A percentile compares a stretch with the other conserved stretches of the same genome.
phyloP scores from a whole-genome alignment of 148 eudicot species.

The Nyssa sinensis region DNA sequence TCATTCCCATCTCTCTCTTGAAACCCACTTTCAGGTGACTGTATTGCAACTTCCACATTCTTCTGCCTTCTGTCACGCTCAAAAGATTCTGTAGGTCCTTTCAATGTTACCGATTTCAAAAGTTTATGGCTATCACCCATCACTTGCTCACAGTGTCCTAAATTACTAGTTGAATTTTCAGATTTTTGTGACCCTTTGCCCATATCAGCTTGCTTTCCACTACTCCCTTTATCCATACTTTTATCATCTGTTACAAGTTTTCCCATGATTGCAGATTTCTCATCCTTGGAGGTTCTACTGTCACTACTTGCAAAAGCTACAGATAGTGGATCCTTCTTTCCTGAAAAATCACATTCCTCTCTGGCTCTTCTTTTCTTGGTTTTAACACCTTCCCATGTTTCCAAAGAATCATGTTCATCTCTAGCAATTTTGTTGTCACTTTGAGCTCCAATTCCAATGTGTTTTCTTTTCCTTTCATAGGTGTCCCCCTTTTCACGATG shows the following conservation, averaged over 20 bases:
- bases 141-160: conserved; percentile 22
- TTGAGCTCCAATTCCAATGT: conserved; percentile 13
- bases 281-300: conserved; percentile 11
- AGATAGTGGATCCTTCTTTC: conserved; percentile 22
- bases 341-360: conserved; percentile 5
- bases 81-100: conserved; percentile 16
- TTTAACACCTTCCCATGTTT: conserved; percentile 11
- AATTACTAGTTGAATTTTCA: conserved; percentile 19
- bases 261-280: conserved; percentile 17
- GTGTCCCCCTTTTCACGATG: conserved; percentile 29
- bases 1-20: conserved; percentile 35
- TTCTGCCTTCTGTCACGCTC: conserved; percentile 25
- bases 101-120: conserved; percentile 20
- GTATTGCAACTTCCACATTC: conserved; percentile 24
- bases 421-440: conserved; percentile 26
- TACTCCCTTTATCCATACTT: conserved; percentile 14
- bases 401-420: conserved; percentile 17
- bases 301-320: conserved; percentile 11
- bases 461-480: conserved; percentile 34
- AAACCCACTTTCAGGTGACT: conserved; percentile 22
- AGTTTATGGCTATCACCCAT: conserved; percentile 14
- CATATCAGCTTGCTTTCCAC: conserved; percentile 25
- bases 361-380: conserved; percentile 21
- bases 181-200: conserved; percentile 18
- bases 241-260: conserved; percentile 14